Evolutionary conservation across 2,329 filamentous ascomycete genomes (phyloP).

Genomic region (Venturia aucupariae): DNA sequence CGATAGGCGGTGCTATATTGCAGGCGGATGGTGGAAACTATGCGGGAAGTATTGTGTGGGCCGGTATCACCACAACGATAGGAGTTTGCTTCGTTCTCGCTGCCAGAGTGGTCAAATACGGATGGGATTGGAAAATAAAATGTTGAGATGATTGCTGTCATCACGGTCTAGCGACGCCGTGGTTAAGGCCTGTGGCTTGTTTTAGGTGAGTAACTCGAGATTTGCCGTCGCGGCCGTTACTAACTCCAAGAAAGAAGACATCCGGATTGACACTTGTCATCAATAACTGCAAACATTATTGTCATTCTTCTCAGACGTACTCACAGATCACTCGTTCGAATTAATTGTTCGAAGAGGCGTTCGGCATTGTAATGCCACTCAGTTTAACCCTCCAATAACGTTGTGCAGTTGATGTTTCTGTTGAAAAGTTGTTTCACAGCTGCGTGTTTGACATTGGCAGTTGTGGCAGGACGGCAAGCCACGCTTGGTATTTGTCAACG

Average conservation of each 20-base stretch:
- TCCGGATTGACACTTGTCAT: neutral
- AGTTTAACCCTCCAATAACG: neutral
- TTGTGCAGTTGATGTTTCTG: neutral
- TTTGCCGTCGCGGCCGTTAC: neutral
- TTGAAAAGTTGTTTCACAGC: neutral
- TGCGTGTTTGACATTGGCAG: neutral
- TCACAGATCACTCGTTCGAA: neutral
- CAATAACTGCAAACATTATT: neutral
- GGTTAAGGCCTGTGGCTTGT: neutral
- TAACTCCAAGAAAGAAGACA: neutral
- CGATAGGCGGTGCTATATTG: conserved; percentile 15
- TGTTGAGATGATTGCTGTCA: conserved; percentile 3
- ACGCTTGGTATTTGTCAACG: neutral
- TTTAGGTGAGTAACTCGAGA: neutral
- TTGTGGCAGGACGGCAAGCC: neutral
- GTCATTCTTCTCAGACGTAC: neutral
- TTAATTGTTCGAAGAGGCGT: neutral
- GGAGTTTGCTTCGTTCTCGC: conserved; percentile 7
- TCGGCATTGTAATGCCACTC: neutral
- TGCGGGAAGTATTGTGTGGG: conserved; percentile 8
- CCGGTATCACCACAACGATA: neutral
- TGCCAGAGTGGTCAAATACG: conserved; percentile 10
- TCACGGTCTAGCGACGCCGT: neutral
- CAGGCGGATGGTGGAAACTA: conserved; percentile 10
- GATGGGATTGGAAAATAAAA: conserved; percentile 12